Percentiles rank a stretch among this genome's conserved stretches.
Evolutionary conservation across 2,329 filamentous ascomycete species (phyloP).

Genomic region (Venturia asperata): DNA sequence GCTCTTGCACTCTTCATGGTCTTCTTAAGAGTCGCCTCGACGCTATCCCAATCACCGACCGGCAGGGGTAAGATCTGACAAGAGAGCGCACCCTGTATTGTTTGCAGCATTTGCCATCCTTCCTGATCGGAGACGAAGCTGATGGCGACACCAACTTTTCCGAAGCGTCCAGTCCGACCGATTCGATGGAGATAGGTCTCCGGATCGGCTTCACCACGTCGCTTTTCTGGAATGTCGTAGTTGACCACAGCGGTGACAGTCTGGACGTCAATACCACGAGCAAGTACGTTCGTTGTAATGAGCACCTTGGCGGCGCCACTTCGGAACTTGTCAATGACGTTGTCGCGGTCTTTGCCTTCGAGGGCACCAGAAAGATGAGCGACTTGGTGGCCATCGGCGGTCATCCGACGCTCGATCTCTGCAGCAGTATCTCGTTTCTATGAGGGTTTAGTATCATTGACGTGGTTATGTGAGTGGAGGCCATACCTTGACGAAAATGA

Average conservation of each 20-base stretch:
- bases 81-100: slow-evolving; percentile 73
- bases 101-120: slow-evolving; percentile 70
- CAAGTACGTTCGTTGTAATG: slow-evolving; percentile 94
- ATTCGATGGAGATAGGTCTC: slow-evolving; percentile 98
- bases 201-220: slow-evolving; percentile 67
- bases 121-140: slow-evolving; percentile 84
- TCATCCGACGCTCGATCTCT: slow-evolving; percentile 81
- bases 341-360: slow-evolving; percentile 75
- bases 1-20: slow-evolving; percentile 40
- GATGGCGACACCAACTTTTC: slow-evolving; percentile 90
- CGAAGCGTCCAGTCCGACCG: slow-evolving; percentile 91
- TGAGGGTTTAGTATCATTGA: not conserved
- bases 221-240: slow-evolving; percentile 57
- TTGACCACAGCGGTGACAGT: slow-evolving; percentile 97
- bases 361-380: slow-evolving; percentile 83
- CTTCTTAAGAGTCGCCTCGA: slow-evolving; percentile 73
- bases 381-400: slow-evolving; percentile 81
- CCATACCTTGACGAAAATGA: slow-evolving; percentile 89
- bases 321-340: slow-evolving; percentile 79
- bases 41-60: slow-evolving; percentile 82
- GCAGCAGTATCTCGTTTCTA: slow-evolving; percentile 79
- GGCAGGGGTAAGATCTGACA: slow-evolving; percentile 76
- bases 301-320: slow-evolving; percentile 85
- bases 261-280: slow-evolving; percentile 88
- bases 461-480: not conserved